These are phyloP conservation scores for Wickerhamiella australiensis DNA, from an alignment of 805 yeast species.

Conservation along the genomic window DNA sequence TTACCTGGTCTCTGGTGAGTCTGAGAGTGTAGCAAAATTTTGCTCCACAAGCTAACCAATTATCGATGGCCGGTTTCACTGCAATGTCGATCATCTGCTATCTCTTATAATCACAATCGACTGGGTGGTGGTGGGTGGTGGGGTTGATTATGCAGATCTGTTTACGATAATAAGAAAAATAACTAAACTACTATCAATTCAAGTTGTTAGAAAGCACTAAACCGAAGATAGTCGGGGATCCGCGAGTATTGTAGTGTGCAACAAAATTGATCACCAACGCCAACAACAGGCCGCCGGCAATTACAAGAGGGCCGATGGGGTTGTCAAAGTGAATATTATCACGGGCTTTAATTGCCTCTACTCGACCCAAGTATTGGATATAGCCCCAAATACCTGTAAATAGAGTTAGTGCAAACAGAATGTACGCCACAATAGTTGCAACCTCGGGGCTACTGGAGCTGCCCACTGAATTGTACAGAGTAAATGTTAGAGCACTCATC, in stretches of 20 bases:
- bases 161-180: background rate
- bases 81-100: background rate
- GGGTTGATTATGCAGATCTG: background rate
- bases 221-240: slow-evolving; percentile 3
- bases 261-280: slow-evolving; percentile 63
- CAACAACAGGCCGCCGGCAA: slow-evolving; percentile 54
- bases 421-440: slow-evolving; percentile 62
- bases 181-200: background rate
- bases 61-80: background rate
- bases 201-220: background rate
- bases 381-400: slow-evolving; percentile 89
- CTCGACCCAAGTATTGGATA: slow-evolving; percentile 55
- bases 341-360: slow-evolving; percentile 62
- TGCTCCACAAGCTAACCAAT: no score
- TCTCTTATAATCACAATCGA: background rate
- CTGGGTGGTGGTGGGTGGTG: background rate
- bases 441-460: slow-evolving; percentile 43
- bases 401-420: slow-evolving; percentile 67
- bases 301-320: slow-evolving; percentile 73
- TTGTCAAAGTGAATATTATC: slow-evolving; percentile 83
- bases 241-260: slow-evolving; percentile 38
- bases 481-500: slow-evolving; percentile 72
- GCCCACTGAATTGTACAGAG: slow-evolving; percentile 64
- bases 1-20: no score
- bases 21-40: no score